Evolutionary conservation across 2,329 filamentous ascomycete species (phyloP), one percentile per base, ranked within the genome.

Genomic region (Fusarium praegraminearum): DNA sequence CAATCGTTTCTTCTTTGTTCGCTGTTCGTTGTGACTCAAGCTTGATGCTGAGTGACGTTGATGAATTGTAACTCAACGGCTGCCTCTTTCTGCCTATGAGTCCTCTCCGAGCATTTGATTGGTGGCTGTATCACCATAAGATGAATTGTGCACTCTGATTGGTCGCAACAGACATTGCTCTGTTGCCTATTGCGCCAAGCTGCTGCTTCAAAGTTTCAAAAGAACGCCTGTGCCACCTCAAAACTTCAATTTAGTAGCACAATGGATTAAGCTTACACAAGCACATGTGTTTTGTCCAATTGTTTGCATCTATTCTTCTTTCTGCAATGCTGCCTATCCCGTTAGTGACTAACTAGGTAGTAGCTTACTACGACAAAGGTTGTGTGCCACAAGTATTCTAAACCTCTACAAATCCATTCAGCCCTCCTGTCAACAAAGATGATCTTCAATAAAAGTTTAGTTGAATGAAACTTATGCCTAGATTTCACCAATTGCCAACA

Each of bases 31-130:
- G 53, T 60, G 61, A 60, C 40, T 65, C 61, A 65, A 41, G 26
- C 13, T 32, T 13, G 13, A 36, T 38, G 33, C 33, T 2, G 26
- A 10, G 8, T 41, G 15, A 47, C 28, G 55, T 53, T 57, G 26
- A 36, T 38, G 36, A 15, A 35, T 33, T 6, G 24, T 30, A 35
- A 10, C 18, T 26, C 12, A 22, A 50, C 50, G 51, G 47, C 18
- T 67, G 61, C 66, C 67, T 70, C 66, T 68, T 43, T 16, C 22
- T 65, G 50, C 58, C 62, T 57, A 5, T 18, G 5, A 9, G 51
- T 46, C 30, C 50, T 58, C 55, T 57, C 57, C 54, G 20, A 58
- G 32, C 13, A 5, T 10, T 15, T 66, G 24, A 52, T 53, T 44
- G 12, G 30, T 9, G 11, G 4, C 18, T 12, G 13, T 38, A 4